phyloP scores from a whole-genome alignment of 1,139 yeast species.

The Pneumocystis canis region DNA sequence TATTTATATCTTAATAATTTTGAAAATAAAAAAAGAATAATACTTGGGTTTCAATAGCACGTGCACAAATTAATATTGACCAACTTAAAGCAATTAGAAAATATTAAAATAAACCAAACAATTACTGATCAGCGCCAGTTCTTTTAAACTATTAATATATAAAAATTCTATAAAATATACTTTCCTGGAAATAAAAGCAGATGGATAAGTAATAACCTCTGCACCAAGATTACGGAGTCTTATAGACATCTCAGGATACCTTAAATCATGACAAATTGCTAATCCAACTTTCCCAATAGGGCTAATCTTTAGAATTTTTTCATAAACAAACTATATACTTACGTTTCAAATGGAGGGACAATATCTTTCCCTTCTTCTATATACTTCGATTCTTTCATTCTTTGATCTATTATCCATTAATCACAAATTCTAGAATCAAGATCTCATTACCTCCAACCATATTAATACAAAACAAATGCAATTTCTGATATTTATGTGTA shows the following conservation, averaged over 20 bases:
- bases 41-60: slow-evolving; percentile 72
- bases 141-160: background rate
- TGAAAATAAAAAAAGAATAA: slow-evolving; percentile 8
- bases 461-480: slow-evolving; percentile 82
- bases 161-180: background rate
- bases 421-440: background rate
- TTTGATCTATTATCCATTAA: slow-evolving; percentile 28
- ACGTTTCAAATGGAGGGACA: slow-evolving; percentile 42
- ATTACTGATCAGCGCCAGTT: background rate
- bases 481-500: slow-evolving; percentile 56
- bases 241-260: slow-evolving; percentile 74
- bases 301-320: slow-evolving; percentile 31
- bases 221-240: slow-evolving; percentile 59
- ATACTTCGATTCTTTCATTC: slow-evolving; percentile 57
- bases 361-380: slow-evolving; percentile 47
- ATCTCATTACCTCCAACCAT: slow-evolving; percentile 25
- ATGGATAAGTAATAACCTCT: slow-evolving; percentile 62
- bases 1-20: background rate
- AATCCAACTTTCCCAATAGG: background rate
- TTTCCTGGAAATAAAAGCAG: slow-evolving; percentile 54
- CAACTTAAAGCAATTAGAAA: slow-evolving; percentile 53
- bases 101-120: background rate
- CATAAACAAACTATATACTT: slow-evolving; percentile 65
- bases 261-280: slow-evolving; percentile 24
- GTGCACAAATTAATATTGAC: slow-evolving; percentile 59